Conservation (phyloP, 345 rosid species). For the Citrus sinensis region DVS_A1.0 CM039167.1:5732501-5733000, state of each 20-base stretch:
- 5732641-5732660: not conserved
- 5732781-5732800: no score
- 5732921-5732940: not conserved
- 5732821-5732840: no score
- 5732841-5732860: not conserved
- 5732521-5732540: not conserved
- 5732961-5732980: not conserved
- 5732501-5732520: not conserved
- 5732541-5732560: not conserved
- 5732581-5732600: no score
- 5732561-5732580: not conserved
- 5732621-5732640: not conserved
- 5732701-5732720: no score
- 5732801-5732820: no score
- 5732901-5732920: no score
- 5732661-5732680: no score
- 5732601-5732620: not conserved
- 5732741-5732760: no score
- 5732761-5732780: not conserved
- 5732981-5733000: not conserved
- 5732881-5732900: no score
- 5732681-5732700: no score
- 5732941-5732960: not conserved
- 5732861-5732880: not conserved
- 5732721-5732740: not conserved